Base-by-base conservation (phyloP, 139 green algal species). In the Raphidocelis subcapitata region DNA sequence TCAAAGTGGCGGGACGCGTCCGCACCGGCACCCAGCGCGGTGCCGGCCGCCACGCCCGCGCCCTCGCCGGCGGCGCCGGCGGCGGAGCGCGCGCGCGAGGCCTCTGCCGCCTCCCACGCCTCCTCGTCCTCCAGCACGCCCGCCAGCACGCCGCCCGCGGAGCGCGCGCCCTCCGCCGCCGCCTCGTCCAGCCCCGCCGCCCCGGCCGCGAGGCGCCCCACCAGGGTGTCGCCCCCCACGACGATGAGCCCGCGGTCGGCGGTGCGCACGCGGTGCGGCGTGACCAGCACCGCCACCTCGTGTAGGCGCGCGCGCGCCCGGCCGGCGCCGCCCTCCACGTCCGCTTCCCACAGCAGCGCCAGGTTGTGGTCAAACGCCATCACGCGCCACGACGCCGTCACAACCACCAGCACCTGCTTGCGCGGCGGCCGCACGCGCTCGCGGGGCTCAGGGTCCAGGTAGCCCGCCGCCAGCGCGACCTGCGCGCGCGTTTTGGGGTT, bases 281-380 rank as follows among this genome's bases (percentile, higher is more conserved):
- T 86, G 20, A 98, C 87, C 54, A 89, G 68, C 0, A 99, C 62
- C 0, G 90, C 89, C 28, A 97, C 83, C 84, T 96, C 91, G 8
- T 85, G 72, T 18, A 95, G 84, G n/a, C 56, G 67, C 29, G 85
- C 81, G 51, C 41, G 41, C 41, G 41, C 41, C 8, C 41, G 41
- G 41, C 41, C 8, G 33, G 92, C 78, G 44, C 87, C 66, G 33
- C 85, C 66, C 35, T 74, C 65, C 10, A 92, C 69, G 31, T 86
- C 61, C 21, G 77, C 72, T 75, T 94, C 79, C 95, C 96, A 99
- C 82, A 94, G 33, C 37, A 94, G 72, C 65, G 87, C 85, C 68
- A 99, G 79, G 85, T 99, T 99, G 90, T 98, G 94, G 80, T 99
- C 96, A 28, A 94, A 95, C 65, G 83, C 92, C 51, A 97, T 65